A percentile compares a stretch with the other conserved stretches of the same genome.
phyloP scores from a whole-genome alignment of 306 rosid species.

The Astragalus membranaceus region DNA sequence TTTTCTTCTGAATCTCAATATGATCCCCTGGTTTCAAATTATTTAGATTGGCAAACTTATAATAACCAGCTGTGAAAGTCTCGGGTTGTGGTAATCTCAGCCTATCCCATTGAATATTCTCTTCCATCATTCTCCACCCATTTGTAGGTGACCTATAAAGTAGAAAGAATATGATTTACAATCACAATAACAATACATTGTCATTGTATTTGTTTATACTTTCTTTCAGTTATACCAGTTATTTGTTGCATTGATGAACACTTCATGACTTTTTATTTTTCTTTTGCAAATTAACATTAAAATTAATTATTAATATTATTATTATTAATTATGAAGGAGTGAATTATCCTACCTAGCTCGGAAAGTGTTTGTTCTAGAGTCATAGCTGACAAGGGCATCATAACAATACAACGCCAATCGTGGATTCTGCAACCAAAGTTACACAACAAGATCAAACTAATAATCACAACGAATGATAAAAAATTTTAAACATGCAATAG shows the following conservation, averaged over 20 bases:
- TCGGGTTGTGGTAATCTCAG: conserved; percentile 43
- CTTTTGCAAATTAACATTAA: background rate
- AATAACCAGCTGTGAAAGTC: conserved; percentile 35
- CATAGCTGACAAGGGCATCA: conserved; percentile 60
- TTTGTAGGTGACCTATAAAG: conserved; percentile 42
- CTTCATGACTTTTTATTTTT: background rate
- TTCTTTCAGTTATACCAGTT: background rate
- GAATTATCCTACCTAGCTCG: conserved; percentile 40
- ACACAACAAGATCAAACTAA: background rate
- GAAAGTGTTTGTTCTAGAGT: conserved; percentile 40
- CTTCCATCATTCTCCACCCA: conserved; percentile 42
- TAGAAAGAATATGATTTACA: background rate
- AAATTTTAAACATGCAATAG: too few species aligned
- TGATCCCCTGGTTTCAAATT: conserved; percentile 45
- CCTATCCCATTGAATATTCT: conserved; percentile 41
- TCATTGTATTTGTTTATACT: background rate
- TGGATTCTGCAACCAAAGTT: conserved; percentile 16
- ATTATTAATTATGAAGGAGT: background rate
- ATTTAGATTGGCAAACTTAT: conserved; percentile 31
- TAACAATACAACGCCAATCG: conserved; percentile 25
- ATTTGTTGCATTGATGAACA: background rate
- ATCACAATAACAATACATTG: background rate
- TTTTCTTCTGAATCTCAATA: conserved; percentile 54
- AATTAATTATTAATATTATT: too few species aligned
- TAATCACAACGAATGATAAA: background rate